Conservation (phyloP, 202 grass and related monocot genomes). For the Cymbopogon flexuosus region DNA sequence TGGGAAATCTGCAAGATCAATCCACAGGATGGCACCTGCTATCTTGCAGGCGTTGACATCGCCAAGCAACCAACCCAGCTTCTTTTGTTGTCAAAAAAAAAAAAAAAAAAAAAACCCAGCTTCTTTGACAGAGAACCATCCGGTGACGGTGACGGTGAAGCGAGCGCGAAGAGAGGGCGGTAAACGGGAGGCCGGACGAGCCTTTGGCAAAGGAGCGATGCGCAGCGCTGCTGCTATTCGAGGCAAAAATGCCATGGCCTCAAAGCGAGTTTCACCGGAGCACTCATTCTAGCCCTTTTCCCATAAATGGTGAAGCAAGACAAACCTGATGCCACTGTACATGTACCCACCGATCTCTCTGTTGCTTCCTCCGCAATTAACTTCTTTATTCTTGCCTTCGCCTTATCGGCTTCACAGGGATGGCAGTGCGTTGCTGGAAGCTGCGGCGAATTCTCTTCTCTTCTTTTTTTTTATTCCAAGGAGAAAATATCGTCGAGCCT, state of each 20-base stretch:
- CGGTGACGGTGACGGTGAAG: slow-evolving; percentile 18
- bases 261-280: slow-evolving; percentile 80
- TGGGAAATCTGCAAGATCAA: slow-evolving; percentile 17
- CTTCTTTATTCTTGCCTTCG: slow-evolving; percentile 94
- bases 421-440: slow-evolving; percentile 10
- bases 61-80: background rate
- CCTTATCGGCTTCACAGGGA: slow-evolving; percentile 29
- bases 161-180: slow-evolving; percentile 45
- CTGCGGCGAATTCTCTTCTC: slow-evolving; percentile 10
- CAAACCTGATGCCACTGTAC: slow-evolving; percentile 51
- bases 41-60: slow-evolving; percentile 13
- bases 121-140: slow-evolving; percentile 18
- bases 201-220: slow-evolving; percentile 47
- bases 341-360: slow-evolving; percentile 31
- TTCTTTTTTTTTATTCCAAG: background rate
- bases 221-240: slow-evolving; percentile 31
- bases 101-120: too few relatives aligned
- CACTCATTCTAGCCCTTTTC: slow-evolving; percentile 65
- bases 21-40: background rate
- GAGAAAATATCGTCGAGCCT: slow-evolving; percentile 29
- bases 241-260: slow-evolving; percentile 45
- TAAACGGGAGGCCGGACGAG: slow-evolving; percentile 21
- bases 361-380: slow-evolving; percentile 84
- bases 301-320: slow-evolving; percentile 49
- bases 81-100: too few relatives aligned